Evolutionary conservation across 1,139 yeast genomes (phyloP).

Genomic region (Meyerozyma sp.): DNA sequence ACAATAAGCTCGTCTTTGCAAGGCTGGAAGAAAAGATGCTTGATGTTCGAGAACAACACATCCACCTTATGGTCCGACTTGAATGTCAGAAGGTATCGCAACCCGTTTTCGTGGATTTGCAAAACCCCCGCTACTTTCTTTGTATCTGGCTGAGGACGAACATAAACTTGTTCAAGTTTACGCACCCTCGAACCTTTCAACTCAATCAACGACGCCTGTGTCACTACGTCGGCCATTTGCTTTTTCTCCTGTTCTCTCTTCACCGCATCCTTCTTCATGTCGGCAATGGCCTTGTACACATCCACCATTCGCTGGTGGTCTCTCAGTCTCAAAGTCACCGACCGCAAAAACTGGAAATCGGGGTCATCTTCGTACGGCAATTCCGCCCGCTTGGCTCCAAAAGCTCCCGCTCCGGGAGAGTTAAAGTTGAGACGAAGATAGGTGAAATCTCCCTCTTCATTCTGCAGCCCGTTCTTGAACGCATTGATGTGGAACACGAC

Average conservation of each 20-base stretch:
- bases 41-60: slow-evolving; percentile 81
- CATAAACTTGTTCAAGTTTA: slow-evolving; percentile 81
- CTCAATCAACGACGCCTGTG: slow-evolving; percentile 84
- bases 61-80: slow-evolving; percentile 85
- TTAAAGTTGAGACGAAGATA: slow-evolving; percentile 87
- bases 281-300: slow-evolving; percentile 84
- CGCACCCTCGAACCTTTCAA: slow-evolving; percentile 74
- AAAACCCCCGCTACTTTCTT: slow-evolving; percentile 90
- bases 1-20: slow-evolving; percentile 93
- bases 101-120: slow-evolving; percentile 93
- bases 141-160: slow-evolving; percentile 95
- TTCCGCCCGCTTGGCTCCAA: slow-evolving; percentile 64
- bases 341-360: slow-evolving; percentile 80
- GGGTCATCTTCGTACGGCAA: slow-evolving; percentile 88
- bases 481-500: slow-evolving; percentile 96
- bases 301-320: slow-evolving; percentile 92
- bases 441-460: slow-evolving; percentile 94
- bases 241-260: slow-evolving; percentile 89
- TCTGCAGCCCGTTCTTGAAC: slow-evolving; percentile 90
- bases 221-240: slow-evolving; percentile 90
- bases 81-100: slow-evolving; percentile 81
- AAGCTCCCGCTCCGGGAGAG: slow-evolving; percentile 85
- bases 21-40: slow-evolving; percentile 92
- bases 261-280: slow-evolving; percentile 85
- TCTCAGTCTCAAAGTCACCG: slow-evolving; percentile 82